phyloP scores from a whole-genome alignment of 2,329 filamentous ascomycete genomes.

The Aspergillus aculeatinus region DNA sequence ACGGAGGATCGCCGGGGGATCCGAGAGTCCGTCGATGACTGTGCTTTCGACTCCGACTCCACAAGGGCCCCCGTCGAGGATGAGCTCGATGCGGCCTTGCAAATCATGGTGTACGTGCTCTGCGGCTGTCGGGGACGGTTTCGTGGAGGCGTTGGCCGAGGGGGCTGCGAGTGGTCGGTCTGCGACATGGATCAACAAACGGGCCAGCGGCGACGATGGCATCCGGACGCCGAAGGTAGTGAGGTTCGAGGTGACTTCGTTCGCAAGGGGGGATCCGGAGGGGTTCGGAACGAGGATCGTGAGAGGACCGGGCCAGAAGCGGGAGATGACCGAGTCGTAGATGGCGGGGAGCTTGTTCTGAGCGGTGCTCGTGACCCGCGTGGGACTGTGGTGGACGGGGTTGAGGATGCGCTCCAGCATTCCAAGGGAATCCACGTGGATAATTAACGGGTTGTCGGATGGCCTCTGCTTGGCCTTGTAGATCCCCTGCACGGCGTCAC shows the following conservation, averaged over 20 bases:
- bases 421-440: conserved; percentile 78
- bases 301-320: conserved; percentile 92
- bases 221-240: conserved; percentile 86
- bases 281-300: conserved; percentile 86
- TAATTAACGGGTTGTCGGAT: conserved; percentile 91
- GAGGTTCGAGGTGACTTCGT: conserved; percentile 88
- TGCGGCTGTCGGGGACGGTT: conserved; percentile 86
- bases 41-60: conserved; percentile 93
- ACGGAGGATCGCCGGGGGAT: conserved; percentile 76
- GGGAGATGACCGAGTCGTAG: conserved; percentile 73
- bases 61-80: conserved; percentile 85
- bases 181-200: conserved; percentile 78
- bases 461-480: conserved; percentile 87
- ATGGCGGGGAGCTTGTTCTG: conserved; percentile 61
- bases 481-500: conserved; percentile 81
- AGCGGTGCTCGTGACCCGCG: conserved; percentile 31
- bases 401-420: conserved; percentile 69
- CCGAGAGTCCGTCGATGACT: conserved; percentile 84
- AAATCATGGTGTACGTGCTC: conserved; percentile 87
- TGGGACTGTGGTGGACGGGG: conserved; percentile 29
- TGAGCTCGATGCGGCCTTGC: conserved; percentile 75
- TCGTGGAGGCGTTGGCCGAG: conserved; percentile 91
- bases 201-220: conserved; percentile 79
- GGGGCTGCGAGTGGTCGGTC: conserved; percentile 82
- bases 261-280: conserved; percentile 66